Conservation (phyloP, 257 asterid species). For the Fraxinus anomala region DNA sequence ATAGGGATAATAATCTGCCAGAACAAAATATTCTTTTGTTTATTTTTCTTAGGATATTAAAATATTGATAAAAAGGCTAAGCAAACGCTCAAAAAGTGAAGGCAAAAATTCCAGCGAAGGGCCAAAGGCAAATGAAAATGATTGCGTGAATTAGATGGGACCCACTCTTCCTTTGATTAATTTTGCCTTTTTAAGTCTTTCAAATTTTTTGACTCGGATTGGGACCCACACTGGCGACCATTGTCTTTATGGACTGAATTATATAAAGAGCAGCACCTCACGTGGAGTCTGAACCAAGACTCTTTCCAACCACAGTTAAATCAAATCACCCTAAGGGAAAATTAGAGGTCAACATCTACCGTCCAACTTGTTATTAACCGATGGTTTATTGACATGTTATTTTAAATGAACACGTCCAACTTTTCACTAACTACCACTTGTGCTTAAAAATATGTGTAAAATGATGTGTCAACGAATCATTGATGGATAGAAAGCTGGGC, state of each 20-base stretch:
- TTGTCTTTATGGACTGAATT: slow-evolving; percentile 59
- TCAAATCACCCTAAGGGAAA: neutral
- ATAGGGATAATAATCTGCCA: too few species aligned
- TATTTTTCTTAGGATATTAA: too few species aligned
- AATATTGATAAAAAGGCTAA: neutral
- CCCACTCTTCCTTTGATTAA: slow-evolving; percentile 39
- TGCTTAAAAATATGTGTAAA: too few species aligned
- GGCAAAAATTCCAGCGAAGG: slow-evolving; percentile 29
- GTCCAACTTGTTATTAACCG: too few species aligned
- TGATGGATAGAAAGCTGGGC: too few species aligned
- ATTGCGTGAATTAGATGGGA: slow-evolving; percentile 39
- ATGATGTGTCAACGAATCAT: too few species aligned
- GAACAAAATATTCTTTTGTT: too few species aligned
- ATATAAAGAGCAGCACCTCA: slow-evolving; percentile 59
- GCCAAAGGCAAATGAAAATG: slow-evolving; percentile 25
- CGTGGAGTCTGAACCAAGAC: slow-evolving; percentile 81
- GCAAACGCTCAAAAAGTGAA: slow-evolving; percentile 37
- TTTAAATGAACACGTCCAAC: too few species aligned
- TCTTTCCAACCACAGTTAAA: slow-evolving; percentile 72
- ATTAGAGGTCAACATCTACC: too few species aligned
- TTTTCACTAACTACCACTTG: too few species aligned
- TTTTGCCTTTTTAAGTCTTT: slow-evolving; percentile 39
- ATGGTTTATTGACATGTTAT: too few species aligned
- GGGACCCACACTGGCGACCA: slow-evolving; percentile 74
- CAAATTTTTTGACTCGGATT: slow-evolving; percentile 57